Base-by-base conservation (phyloP, 345 rosid genomes). In the Durio zibethinus region DNA sequence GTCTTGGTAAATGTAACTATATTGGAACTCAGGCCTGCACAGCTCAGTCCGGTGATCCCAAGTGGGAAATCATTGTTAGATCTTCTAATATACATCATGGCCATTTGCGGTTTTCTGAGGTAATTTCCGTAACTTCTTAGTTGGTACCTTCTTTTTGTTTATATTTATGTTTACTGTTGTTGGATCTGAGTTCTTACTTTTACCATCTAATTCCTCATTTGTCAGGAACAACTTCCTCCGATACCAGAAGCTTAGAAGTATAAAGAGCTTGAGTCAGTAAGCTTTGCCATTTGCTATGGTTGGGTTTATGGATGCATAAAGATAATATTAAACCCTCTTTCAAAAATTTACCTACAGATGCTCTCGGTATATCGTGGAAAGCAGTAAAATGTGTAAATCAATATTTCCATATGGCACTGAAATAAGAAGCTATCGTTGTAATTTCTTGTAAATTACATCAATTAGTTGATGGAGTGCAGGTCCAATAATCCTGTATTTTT, bases 41-140 rank as follows among this genome's bases (percentile, higher is more conserved):
- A 71, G 35, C 71, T 10, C 40, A 74, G 47, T 77, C 82, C 8
- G 40, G 38, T 20, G 86, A 84, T 73, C 83, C 83, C 25, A 93
- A 89, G 83, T 93, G 98, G 99, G 98, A 92, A 89, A 89, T 85
- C 27, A 87, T 90, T 72, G 94, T 95, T 31, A 89, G 85, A 84
- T 82, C 89, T 31, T 82, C 97, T 57, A 86, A 84, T 43, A 78
- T 80, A 27, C 85, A 85, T 5, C 88, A 83, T 2, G 91, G 93
- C 0, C 92, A 84, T 81, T 76, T 84, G 74, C 79, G 85, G 38
- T 87, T 86, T 72, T 82, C 95, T 36, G 91, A 89, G 98, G 94
- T 94, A 84, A 84, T 48, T 73, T 16, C 74, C 16, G 8, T 20
- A 38, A 12, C 21, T 27, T 25, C 4, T 18, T 15, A 69, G 15